These are phyloP conservation scores for Coriolopsis trogii DNA, from an alignment of 1,284 basidiomycete genomes.

Conservation along the genomic window DNA sequence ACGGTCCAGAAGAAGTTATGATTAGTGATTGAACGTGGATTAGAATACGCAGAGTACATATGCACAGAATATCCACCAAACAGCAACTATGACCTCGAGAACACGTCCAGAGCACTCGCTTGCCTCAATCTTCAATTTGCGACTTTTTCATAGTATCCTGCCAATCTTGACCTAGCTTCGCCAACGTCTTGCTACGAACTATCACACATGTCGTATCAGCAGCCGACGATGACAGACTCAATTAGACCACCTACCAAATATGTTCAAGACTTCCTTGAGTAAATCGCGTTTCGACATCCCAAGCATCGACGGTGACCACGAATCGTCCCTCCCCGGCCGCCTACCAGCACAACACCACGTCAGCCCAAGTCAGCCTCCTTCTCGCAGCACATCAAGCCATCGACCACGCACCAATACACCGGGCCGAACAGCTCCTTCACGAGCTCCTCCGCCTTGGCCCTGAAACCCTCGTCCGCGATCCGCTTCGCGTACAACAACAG, in stretches of 20 bases:
- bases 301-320: slow-evolving; percentile 68
- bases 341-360: slow-evolving; percentile 38
- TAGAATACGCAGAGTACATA: too few relatives aligned
- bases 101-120: too few relatives aligned
- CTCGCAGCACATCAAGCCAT: background rate
- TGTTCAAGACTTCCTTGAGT: slow-evolving; percentile 73
- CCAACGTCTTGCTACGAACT: slow-evolving; percentile 75
- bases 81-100: background rate
- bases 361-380: too few relatives aligned
- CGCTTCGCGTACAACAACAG: slow-evolving; percentile 78
- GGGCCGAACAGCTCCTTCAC: slow-evolving; percentile 88
- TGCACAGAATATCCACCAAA: too few relatives aligned
- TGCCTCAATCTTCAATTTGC: slow-evolving; percentile 41
- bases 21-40: too few relatives aligned
- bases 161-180: slow-evolving; percentile 76
- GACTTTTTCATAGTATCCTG: slow-evolving; percentile 74
- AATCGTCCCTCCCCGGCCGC: slow-evolving; percentile 63
- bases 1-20: too few relatives aligned
- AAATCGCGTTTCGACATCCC: slow-evolving; percentile 80
- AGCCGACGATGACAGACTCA: background rate
- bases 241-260: slow-evolving; percentile 58
- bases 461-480: slow-evolving; percentile 85
- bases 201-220: background rate
- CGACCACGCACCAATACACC: slow-evolving; percentile 69
- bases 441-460: slow-evolving; percentile 85